These are phyloP conservation scores for Grigorovia humatica DNA, from an alignment of 805 yeast genomes.

Conservation along the genomic window DNA sequence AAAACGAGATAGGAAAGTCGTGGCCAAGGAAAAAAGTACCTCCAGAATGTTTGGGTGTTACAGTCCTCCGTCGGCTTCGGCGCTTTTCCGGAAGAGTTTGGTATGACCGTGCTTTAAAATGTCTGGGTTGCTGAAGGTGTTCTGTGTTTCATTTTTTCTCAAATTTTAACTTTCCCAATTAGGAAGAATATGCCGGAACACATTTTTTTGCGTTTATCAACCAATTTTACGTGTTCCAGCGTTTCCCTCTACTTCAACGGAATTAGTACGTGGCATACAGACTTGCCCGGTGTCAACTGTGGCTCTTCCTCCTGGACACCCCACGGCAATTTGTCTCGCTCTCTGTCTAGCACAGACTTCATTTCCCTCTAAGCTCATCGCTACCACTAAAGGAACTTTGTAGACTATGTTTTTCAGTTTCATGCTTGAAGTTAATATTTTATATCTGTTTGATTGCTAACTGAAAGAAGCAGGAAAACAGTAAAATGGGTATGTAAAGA, in stretches of 20 bases:
- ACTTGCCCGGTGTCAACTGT: background rate
- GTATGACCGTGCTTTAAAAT: no score
- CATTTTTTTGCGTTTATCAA: no score
- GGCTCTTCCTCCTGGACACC: background rate
- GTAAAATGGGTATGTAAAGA: slow-evolving; percentile 35
- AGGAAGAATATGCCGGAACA: no score
- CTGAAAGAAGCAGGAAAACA: slow-evolving; percentile 14
- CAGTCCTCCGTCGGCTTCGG: no score
- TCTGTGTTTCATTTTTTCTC: no score
- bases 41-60: background rate
- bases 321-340: background rate
- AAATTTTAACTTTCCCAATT: no score
- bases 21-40: no score
- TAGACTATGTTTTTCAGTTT: background rate
- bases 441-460: background rate
- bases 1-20: no score
- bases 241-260: no score
- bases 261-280: background rate
- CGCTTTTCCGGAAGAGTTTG: no score
- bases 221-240: no score
- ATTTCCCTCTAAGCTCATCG: background rate
- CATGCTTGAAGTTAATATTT: background rate
- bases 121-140: no score
- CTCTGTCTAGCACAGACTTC: background rate
- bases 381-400: background rate